Base-by-base conservation (phyloP, 495 filamentous ascomycete species). In the Choiromyces venosus region DNA sequence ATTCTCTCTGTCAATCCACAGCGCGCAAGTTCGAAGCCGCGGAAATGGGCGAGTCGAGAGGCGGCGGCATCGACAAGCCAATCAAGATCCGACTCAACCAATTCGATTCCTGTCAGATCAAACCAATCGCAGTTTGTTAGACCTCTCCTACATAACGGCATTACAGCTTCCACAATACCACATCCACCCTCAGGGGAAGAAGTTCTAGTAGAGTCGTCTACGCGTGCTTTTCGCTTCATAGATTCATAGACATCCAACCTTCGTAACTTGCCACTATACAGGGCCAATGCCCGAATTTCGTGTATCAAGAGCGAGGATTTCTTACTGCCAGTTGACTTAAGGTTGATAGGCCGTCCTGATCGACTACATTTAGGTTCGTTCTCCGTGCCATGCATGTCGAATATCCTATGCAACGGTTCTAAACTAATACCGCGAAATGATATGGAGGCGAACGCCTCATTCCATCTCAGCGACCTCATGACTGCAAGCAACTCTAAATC, bases 381-480 rank as follows among this genome's bases (percentile, higher is more conserved):
- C 77, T 94, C 91, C 10, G 80, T 79, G 0, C 91, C 91, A 77
- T 88, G 84, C 6, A 79, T 40, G 81, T 94, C 91, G 66, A 84
- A 82, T 29, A 90, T 76, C 10, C 86, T 86, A 75, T 92, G 89
- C 37, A 94, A 81, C 42, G 82, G 77, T 74, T 93, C 90, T 14
- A 99, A 85, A 73, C 86, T 88, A 66, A 96, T 87, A 37, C 90
- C 88, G 19, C 86, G 83, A 81, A 97, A 97, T 1, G 93, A 97
- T 46, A 99, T 87, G 1, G 92, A 91, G 68, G 86, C 86, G 82
- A 97, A 97, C 19, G 88, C 91, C 81, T 97, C 93, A 78, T 97
- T 97, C 83, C 96, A 99, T 44, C 95, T 88, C 67, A 99, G 83
- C 8, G 95, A 88, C 29, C 94, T 88, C 85, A 97, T 87, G 36